Base-by-base conservation (phyloP, 2,329 filamentous ascomycete genomes). In the Ophiostoma tasmaniense region DNA sequence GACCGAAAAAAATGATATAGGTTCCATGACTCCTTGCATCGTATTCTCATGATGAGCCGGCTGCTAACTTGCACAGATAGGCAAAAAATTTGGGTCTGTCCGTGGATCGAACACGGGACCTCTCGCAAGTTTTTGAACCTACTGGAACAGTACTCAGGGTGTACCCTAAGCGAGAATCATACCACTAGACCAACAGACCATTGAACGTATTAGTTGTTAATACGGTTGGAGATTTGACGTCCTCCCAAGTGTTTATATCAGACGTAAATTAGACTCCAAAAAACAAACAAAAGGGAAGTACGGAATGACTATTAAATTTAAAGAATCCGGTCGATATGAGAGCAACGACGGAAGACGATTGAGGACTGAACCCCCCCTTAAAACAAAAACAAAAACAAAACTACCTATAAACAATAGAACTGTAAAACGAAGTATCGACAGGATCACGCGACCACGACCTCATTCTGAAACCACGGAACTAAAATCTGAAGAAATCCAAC, bases 121-220 rank as follows among this genome's bases (percentile, higher is more conserved):
- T 61, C 55, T 61, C 55, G 55, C 55, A 61, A 61, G 55, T 4
- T 61, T 20, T 25, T 30, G 55, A 59, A 30, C 55, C 55, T 61
- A 30, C 30, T 25, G 55, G 55, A 61, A 17, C 55, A 55, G 25
- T 61, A 66, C 69, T 68, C 30, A 68, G 61, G 67, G 67, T 68
- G 61, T 37, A 78, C 84, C 84, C 84, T 86, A 85, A 86, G 84
- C 84, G 83, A 85, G 83, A 85, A 86, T 85, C 83, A 86, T 86
- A 85, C 84, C 84, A 83, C 84, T 85, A 85, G 83, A 86, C 1
- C 74, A 81, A 62, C 65, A 69, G 67, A 59, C 67, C 66, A 13
- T 61, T 28, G 17, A 4, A 25, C 30, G 11, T 61, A 61, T 61
- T 61, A 13, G 8, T 17, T 30, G 25, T 25, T 61, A 61, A 30